phyloP scores from a whole-genome alignment of 2,329 filamentous ascomycete genomes.

The Diaporthe vexans region DNA sequence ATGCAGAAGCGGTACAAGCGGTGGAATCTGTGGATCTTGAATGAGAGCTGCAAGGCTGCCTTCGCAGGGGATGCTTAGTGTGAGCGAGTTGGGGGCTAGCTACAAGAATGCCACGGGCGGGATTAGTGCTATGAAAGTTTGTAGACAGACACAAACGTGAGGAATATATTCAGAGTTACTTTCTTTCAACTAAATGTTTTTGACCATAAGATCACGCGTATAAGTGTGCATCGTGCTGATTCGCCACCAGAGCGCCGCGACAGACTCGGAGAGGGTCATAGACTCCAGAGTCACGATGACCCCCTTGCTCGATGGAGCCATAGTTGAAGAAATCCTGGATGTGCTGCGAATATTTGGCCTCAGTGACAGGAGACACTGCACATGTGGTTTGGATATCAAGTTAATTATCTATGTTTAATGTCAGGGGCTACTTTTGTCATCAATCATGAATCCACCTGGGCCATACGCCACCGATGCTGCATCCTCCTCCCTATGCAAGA shows the following conservation, averaged over 20 bases:
- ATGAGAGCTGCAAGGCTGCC: constrained; percentile 5
- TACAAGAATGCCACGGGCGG: neutral
- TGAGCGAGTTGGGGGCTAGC: neutral
- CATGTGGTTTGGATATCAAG: neutral
- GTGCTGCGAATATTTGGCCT: no score
- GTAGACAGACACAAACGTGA: neutral
- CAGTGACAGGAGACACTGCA: neutral
- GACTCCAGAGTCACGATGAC: no score
- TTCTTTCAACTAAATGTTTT: neutral
- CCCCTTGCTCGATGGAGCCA: neutral
- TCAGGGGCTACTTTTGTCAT: neutral
- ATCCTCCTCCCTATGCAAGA: neutral
- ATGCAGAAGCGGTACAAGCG: neutral
- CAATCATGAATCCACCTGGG: neutral
- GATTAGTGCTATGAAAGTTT: neutral
- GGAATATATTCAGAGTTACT: neutral
- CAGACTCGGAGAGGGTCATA: neutral
- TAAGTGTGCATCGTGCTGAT: no score
- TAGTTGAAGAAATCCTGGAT: neutral
- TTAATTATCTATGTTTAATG: neutral
- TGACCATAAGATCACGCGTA: neutral
- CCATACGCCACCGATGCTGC: neutral
- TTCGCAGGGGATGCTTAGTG: neutral
- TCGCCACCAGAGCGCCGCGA: neutral
- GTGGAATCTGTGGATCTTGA: constrained; percentile 30